A percentile compares a stretch with the other conserved stretches of the same genome.
Evolutionary conservation across 2,329 filamentous ascomycete species (phyloP).

Genomic region (Metarhizium robertsii): DNA sequence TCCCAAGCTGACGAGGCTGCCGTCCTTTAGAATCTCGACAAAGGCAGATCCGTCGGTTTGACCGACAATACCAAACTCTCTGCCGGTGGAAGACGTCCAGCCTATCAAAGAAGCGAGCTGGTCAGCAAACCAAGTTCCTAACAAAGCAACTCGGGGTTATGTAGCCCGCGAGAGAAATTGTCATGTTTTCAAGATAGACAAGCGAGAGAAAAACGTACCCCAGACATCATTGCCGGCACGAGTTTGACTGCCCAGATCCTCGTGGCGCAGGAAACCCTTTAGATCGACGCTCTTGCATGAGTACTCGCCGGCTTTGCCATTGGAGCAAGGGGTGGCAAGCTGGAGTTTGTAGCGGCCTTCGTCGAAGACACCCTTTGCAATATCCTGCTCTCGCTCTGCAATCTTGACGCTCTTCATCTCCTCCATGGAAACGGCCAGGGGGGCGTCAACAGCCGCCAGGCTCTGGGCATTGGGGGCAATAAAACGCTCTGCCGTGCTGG

Average conservation of each 20-base stretch:
- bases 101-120: constrained; percentile 15
- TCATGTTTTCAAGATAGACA: background rate
- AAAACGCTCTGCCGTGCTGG: background rate
- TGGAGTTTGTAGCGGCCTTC: constrained; percentile 7
- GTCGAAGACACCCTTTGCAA: constrained; percentile 6
- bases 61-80: constrained; percentile 39
- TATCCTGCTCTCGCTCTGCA: background rate
- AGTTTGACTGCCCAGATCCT: constrained; percentile 25
- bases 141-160: background rate
- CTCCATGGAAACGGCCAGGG: background rate
- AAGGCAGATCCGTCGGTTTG: constrained; percentile 42
- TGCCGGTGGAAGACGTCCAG: constrained; percentile 35
- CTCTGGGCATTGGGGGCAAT: background rate
- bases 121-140: background rate
- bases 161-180: no score
- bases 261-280: constrained; percentile 27
- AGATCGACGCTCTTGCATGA: constrained; percentile 28
- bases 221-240: constrained; percentile 28
- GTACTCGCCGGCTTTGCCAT: constrained; percentile 25
- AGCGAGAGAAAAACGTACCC: constrained; percentile 10
- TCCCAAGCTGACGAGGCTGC: constrained; percentile 36
- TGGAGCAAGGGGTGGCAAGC: constrained; percentile 12
- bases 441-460: background rate
- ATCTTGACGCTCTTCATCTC: background rate
- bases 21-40: constrained; percentile 34